A percentile compares a stretch with the other conserved stretches of the same genome.
Conservation (phyloP, 768 basidiomycete genomes). For the Holtermanniella nyarrowii region DNA sequence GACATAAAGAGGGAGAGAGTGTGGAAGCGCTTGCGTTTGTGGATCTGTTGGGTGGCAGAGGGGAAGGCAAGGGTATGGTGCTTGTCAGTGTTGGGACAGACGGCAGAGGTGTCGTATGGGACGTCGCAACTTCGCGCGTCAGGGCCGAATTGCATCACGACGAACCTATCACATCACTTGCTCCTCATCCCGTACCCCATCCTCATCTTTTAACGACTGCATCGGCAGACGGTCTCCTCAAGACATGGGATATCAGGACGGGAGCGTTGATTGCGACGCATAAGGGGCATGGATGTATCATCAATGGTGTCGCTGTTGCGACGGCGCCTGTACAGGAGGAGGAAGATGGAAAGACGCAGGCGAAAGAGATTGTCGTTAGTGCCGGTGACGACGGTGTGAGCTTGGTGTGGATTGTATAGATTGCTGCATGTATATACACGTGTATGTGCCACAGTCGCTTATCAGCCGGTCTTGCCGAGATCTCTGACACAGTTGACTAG, state of each 20-base stretch:
- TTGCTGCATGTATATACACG: neutral
- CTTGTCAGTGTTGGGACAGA: slow-evolving; percentile 84
- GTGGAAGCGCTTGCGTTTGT: slow-evolving; percentile 79
- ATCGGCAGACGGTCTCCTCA: slow-evolving; percentile 74
- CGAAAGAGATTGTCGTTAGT: slow-evolving; percentile 62
- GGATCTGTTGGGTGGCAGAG: slow-evolving; percentile 55
- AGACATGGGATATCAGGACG: slow-evolving; percentile 86
- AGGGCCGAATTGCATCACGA: slow-evolving; percentile 72
- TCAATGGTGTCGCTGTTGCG: slow-evolving; percentile 66
- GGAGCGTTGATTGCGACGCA: slow-evolving; percentile 69
- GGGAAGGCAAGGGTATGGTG: slow-evolving; percentile 44
- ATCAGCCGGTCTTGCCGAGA: too few relatives aligned
- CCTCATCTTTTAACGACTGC: slow-evolving; percentile 69
- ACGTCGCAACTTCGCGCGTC: slow-evolving; percentile 72
- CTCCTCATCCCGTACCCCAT: slow-evolving; percentile 63
- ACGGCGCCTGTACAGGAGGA: slow-evolving; percentile 28
- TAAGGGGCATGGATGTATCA: slow-evolving; percentile 66
- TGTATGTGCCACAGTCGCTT: neutral
- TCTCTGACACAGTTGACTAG: too few relatives aligned
- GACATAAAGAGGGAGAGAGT: slow-evolving; percentile 77
- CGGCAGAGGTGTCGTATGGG: slow-evolving; percentile 90
- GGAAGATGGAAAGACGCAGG: slow-evolving; percentile 40
- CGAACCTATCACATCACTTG: slow-evolving; percentile 74
- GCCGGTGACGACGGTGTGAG: slow-evolving; percentile 85
- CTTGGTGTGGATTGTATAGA: slow-evolving; percentile 52